Base-by-base conservation (phyloP, 2,329 filamentous ascomycete genomes). In the Nannizziopsis barbatae region DNA sequence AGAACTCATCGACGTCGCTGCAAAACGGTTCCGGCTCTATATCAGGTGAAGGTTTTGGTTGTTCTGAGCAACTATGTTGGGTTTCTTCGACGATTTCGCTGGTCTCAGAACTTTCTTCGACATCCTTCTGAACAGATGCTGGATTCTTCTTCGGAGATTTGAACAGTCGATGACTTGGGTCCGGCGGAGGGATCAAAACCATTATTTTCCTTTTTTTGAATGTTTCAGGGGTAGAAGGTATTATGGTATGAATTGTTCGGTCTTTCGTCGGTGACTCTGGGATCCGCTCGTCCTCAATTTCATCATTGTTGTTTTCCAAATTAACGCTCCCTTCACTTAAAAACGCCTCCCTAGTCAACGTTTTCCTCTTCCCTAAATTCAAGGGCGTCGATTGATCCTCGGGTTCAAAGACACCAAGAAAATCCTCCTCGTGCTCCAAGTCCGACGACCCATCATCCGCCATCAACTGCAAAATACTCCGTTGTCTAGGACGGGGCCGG, bases 311-410 rank as follows among this genome's bases (percentile, higher is more conserved):
- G 18, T 33, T 27, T 17, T 20, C 15, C 12, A 7, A 14, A 36
- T 5, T 30, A 33, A 3, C 12, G 15, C 8, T 31, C 35, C 17
- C 30, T 2, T 10, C 11, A 47, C 35, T 17, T 17, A 36, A 4
- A 36, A 42, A 14, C n/a, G 41, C 27, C 3, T 32, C 32, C 22
- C 39, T 56, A 5, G 61, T 46, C n/a, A 64, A 54, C 27, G 61
- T 60, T 48, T 64, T 64, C 7, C 60, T 57, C 45, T 59, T 62
- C 11, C 63, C 48, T 27, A 64, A 50, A 51, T 67, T 64, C 37
- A 71, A 53, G 2, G 69, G 69, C 6, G 69, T 71, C 14, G 69
- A 71, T 51, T 71, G 67, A 55, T 71, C 68, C 48, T 70, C 60
- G 0, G 68, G 68, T 38, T 63, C 65, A 42, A 71, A 60, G 7